Evolutionary conservation across 257 asterid genomes (phyloP).

Genomic region (Solanum bukasovii): DNA sequence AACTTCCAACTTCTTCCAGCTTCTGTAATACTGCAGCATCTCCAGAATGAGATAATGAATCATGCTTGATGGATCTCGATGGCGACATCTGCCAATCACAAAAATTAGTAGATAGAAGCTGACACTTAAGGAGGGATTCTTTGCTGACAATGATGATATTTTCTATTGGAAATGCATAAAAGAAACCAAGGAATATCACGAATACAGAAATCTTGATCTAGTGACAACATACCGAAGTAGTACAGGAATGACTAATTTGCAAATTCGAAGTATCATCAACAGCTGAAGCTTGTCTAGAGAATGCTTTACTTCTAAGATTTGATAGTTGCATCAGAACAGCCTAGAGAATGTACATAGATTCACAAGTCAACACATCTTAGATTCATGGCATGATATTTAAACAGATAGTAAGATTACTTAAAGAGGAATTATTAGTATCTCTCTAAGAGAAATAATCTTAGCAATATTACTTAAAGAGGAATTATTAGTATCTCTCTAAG

Average conservation of each 20-base stretch:
- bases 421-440: background rate
- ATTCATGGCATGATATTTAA: background rate
- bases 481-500: background rate
- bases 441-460: background rate
- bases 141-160: background rate
- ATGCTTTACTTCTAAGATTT: slow-evolving; percentile 32
- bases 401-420: background rate
- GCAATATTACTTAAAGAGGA: background rate
- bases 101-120: background rate
- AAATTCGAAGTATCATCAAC: slow-evolving; percentile 29
- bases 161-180: background rate
- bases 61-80: slow-evolving; percentile 23
- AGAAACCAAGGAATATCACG: background rate
- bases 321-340: slow-evolving; percentile 54
- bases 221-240: slow-evolving; percentile 32
- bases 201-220: background rate
- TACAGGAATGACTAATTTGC: slow-evolving; percentile 24
- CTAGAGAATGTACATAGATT: slow-evolving; percentile 19
- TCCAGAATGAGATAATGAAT: slow-evolving; percentile 18
- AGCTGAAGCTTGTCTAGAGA: slow-evolving; percentile 28
- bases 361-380: background rate
- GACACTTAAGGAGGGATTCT: background rate
- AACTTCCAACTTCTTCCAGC: slow-evolving; percentile 64
- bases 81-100: slow-evolving; percentile 38
- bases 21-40: slow-evolving; percentile 45